A percentile compares a stretch with the other conserved stretches of the same genome.
phyloP scores from a whole-genome alignment of 345 rosid species.

The Pistacia integerrima region DNA sequence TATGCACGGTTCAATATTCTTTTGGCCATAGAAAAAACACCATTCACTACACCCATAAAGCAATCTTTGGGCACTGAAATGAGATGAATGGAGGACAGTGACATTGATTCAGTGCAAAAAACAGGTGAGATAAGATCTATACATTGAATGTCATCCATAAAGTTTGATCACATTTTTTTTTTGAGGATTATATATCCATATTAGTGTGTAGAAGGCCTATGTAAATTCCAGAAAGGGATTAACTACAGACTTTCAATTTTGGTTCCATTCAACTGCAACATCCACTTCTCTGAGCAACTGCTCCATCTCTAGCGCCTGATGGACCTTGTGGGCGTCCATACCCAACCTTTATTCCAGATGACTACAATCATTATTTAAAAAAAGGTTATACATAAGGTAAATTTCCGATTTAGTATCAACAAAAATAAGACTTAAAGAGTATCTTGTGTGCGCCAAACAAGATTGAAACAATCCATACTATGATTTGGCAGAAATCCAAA shows the following conservation, averaged over 20 bases:
- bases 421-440: background rate
- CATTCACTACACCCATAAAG: too few species aligned
- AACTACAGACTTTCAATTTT: conserved; percentile 10
- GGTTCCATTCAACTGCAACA: conserved; percentile 55
- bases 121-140: conserved; percentile 29
- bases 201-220: conserved; percentile 13
- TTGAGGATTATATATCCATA: conserved; percentile 13
- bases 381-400: background rate
- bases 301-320: conserved; percentile 74
- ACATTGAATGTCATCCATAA: conserved; percentile 27
- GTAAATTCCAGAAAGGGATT: conserved; percentile 20
- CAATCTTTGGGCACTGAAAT: background rate
- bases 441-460: background rate
- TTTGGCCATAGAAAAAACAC: background rate
- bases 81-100: conserved; percentile 12
- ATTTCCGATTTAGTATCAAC: background rate
- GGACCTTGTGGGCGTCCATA: conserved; percentile 79
- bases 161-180: conserved; percentile 15
- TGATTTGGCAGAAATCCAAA: background rate
- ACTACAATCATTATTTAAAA: conserved; percentile 44
- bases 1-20: background rate
- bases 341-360: conserved; percentile 89
- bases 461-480: background rate
- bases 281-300: conserved; percentile 71
- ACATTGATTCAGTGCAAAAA: conserved; percentile 12